Base-by-base conservation (phyloP, 768 basidiomycete genomes). In the Auricularia heimuer region DNA sequence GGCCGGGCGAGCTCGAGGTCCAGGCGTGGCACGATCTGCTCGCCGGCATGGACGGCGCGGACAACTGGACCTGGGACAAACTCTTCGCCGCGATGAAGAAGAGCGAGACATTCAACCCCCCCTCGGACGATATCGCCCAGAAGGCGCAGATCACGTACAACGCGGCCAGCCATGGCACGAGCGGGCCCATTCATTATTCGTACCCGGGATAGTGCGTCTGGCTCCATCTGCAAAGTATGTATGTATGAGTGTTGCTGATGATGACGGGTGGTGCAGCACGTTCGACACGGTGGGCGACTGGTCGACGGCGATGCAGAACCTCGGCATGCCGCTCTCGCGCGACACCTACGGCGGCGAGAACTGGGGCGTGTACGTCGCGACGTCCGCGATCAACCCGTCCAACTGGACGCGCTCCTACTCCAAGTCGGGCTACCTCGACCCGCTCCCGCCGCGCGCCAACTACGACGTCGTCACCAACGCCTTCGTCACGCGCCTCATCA, bases 361-460 rank as follows among this genome's bases (percentile, higher is more conserved):
- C 66, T 77, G 79, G 71, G 82, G 85, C 66, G 75, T 77, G 4
- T 83, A 82, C 70, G 78, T 88, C 70, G 78, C 85, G 0, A 80
- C 85, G 3, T 81, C 81, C 4, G 77, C 80, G 6, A 84, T 90
- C 71, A 88, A 88, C 74, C 82, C 83, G 1, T 63, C 76, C 33
- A 87, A 86, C 75, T 83, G 81, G 77, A 86, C 85, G 12, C 81
- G 87, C 54, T 85, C 83, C 1, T 87, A 87, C 74, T 78, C 86
- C 21, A 79, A 83, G 65, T 80, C 85, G 1, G 82, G 78, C 2
- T 87, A 87, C 76, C 83, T 87, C 72, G 87, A 88, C 73, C 78
- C 83, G 3, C 77, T 87, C 1, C 83, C 86, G 0, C 80, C 84
- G 21, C 82, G 86, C 54, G 65, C 78, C 64, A 89, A 89, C 70